Base-by-base conservation (phyloP, 2,329 filamentous ascomycete genomes). In the Xylariaceae sp. region DNA sequence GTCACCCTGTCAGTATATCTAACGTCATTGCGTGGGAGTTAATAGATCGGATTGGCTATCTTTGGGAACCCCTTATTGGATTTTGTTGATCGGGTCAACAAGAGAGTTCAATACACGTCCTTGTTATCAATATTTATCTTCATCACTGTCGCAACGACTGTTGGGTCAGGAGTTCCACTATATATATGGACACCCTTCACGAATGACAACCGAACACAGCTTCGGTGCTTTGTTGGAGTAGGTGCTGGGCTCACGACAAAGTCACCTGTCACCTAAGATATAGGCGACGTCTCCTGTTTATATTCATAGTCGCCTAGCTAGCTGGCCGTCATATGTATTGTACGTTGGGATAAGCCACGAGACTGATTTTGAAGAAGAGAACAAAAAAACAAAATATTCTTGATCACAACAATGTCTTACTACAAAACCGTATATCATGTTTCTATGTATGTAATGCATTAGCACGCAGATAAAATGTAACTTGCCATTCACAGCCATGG, bases 1-100 rank as follows among this genome's bases (percentile, higher is more conserved):
- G 58, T 63, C 54, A 59, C 17, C 50, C 13, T 47, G 51, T 62
- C 53, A 50, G 58, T 57, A 57, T 59, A 61, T 57, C 55, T 58
- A 60, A 57, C 61, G 63, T 64, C 61, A 65, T 58, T 44, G 63
- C 61, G 51, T 53, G 59, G 63, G 61, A 61, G 61, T 64, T 63
- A 63, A 61, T 63, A 63, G 61, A 65, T 63, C 52, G 61, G 58
- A 61, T 58, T 44, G 61, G 63, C 53, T 52, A 34, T 39, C 17
- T 41, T 51, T 60, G 53, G 60, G 58, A 51, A 47, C 51, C 47
- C 58, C 52, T 57, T 49, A 53, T 64, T 57, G 57, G 56, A 58
- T 61, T 34, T 49, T 56, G 54, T 54, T 56, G 35, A 57, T 37
- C 34, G 53, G 50, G 35, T 34, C 52, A 17, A 53, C 53, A 51